Base-by-base conservation (phyloP, 2,329 filamentous ascomycete genomes). In the Xylaria sp. region DNA sequence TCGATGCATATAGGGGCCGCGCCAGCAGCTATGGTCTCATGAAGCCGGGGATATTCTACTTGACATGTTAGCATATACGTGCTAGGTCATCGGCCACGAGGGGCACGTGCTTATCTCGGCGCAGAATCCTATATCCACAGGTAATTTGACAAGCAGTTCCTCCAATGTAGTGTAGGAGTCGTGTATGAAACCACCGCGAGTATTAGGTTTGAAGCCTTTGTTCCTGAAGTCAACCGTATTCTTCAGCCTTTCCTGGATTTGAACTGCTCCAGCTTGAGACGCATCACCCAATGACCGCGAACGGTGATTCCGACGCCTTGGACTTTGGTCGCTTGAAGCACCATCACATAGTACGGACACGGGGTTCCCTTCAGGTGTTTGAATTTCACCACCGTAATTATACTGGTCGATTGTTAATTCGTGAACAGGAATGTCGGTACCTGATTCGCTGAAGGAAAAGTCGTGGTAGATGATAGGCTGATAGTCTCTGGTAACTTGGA, bases 381-480 rank as follows among this genome's bases (percentile, higher is more conserved):
- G 64, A 9, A 63, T 49, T 11, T 68, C 61, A 45, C 69, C 66
- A 4, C 66, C 61, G 43, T 71, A 56, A 45, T 67, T 63, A 54
- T 72, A 73, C 63, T 77, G 74, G 13, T 72, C 69, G 6, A 73
- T 56, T 7, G 63, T 74, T 16, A 76, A 46, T 45, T 69, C 69
- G 57, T 77, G 72, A 17, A 76, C 66, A 13, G 74, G 68, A 26
- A 71, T 60, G 54, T 77, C 74, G 3, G 72, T 72, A 2, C 75
- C 74, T 4, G 71, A 69, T 52, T 77, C 74, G 54, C 72, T 76
- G 5, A 77, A 54, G 2, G 69, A 69, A 47, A 75, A 76, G 55
- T 76, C 73, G 54, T 76, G 74, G 45, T 72, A 76, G 16, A 76
- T 67, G 9, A 77, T 67, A 2, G 75, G 71, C 9, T 71, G 61